phyloP scores from a whole-genome alignment of 768 basidiomycete genomes.

The Hericium coralloides region DNA sequence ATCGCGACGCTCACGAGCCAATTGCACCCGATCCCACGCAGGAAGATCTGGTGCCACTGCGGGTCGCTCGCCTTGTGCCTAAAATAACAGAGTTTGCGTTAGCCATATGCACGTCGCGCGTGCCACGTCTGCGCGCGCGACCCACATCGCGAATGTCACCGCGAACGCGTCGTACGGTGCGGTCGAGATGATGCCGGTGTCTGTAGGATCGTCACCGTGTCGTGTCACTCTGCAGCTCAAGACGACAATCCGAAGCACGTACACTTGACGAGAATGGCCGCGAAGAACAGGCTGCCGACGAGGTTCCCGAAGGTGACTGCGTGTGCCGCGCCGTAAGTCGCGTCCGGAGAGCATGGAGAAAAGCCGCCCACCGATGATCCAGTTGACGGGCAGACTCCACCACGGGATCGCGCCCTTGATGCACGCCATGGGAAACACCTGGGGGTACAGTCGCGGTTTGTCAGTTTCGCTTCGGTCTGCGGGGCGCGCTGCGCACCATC shows the following conservation, averaged over 20 bases:
- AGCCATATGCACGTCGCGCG: not conserved
- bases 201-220: constrained; percentile 24
- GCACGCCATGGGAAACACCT: constrained; percentile 66
- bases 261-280: constrained; percentile 58
- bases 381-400: constrained; percentile 64
- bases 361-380: constrained; percentile 45
- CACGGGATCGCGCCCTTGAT: constrained; percentile 53
- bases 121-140: not conserved
- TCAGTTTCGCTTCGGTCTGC: not conserved
- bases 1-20: constrained; percentile 69
- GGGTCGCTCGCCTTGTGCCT: constrained; percentile 60
- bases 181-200: constrained; percentile 47
- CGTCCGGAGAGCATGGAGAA: not conserved
- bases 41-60: constrained; percentile 63
- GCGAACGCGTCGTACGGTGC: constrained; percentile 52
- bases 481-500: constrained; percentile 37
- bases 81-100: not conserved
- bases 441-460: not conserved
- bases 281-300: constrained; percentile 62
- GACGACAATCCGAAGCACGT: constrained; percentile 5
- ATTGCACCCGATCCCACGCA: constrained; percentile 69
- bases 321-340: not conserved
- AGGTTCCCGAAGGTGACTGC: constrained; percentile 64
- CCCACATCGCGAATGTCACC: constrained; percentile 48
- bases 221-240: not conserved